Percentiles rank a stretch among this genome's conserved stretches.
These are phyloP conservation scores for Globisporangium lucens DNA, from an alignment of 352 stramenopile genomes.

Conservation along the genomic window DNA sequence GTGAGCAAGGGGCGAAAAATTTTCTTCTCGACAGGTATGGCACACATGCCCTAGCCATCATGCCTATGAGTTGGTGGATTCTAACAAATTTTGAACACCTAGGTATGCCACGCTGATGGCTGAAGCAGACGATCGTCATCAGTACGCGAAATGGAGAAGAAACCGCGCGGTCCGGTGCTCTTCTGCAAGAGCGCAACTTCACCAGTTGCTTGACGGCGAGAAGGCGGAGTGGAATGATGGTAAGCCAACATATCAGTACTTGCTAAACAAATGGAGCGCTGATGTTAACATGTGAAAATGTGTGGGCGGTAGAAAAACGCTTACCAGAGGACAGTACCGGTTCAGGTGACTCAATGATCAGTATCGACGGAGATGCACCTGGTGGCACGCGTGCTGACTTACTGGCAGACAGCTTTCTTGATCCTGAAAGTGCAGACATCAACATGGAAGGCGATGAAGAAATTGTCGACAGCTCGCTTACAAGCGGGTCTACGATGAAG, in stretches of 20 bases:
- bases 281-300: neutral
- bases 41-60: neutral
- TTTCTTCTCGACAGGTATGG: constrained; percentile 9
- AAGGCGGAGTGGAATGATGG: constrained; percentile 28
- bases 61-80: neutral
- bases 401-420: neutral
- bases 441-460: neutral
- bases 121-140: constrained; percentile 35
- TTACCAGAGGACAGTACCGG: too few relatives aligned
- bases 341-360: neutral
- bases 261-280: neutral
- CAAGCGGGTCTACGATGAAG: neutral
- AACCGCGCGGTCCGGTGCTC: constrained; percentile 44
- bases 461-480: neutral
- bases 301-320: constrained; percentile 6
- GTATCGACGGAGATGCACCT: neutral
- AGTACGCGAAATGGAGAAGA: constrained; percentile 58
- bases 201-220: constrained; percentile 27
- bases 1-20: constrained; percentile 10
- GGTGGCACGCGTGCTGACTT: neutral
- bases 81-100: constrained; percentile 5
- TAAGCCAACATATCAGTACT: constrained; percentile 12
- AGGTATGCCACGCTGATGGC: constrained; percentile 39
- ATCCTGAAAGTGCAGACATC: neutral
- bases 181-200: constrained; percentile 29